Percentiles rank a stretch among this genome's conserved stretches.
These are phyloP conservation scores for Linnemannia hyalina DNA, from an alignment of 192 early-diverging fungal species.

Conservation along the genomic window DNA sequence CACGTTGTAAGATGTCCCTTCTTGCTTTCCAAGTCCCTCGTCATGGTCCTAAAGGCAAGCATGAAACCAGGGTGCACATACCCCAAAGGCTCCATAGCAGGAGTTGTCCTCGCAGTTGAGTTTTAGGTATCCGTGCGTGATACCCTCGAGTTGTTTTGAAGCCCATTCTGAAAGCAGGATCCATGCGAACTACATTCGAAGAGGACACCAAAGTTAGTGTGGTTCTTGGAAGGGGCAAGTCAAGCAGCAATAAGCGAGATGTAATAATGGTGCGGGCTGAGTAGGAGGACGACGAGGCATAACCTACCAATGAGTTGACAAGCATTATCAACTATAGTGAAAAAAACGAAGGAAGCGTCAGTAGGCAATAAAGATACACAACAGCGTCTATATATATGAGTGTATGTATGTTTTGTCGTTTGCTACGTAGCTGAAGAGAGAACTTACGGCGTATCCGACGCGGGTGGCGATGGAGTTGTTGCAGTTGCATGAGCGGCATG, in stretches of 20 bases:
- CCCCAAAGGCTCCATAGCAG: slow-evolving; percentile 91
- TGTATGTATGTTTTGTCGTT: not conserved
- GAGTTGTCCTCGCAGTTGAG: slow-evolving; percentile 83
- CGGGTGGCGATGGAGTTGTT: slow-evolving; percentile 73
- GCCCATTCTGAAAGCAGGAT: slow-evolving; percentile 82
- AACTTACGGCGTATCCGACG: slow-evolving; percentile 65
- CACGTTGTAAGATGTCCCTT: not conserved
- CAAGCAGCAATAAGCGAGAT: not conserved
- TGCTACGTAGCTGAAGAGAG: not conserved
- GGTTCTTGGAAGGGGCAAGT: not conserved
- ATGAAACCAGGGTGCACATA: slow-evolving; percentile 26
- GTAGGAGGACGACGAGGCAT: not conserved
- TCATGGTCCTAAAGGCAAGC: not conserved
- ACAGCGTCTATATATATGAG: not conserved
- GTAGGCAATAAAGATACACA: not conserved
- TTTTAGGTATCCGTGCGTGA: slow-evolving; percentile 87
- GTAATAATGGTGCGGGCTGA: not conserved
- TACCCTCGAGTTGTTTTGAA: slow-evolving; percentile 78
- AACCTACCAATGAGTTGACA: not conserved
- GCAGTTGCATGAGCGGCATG: slow-evolving; percentile 70
- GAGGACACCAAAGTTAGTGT: not conserved
- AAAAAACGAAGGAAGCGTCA: not conserved
- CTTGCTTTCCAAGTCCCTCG: not conserved
- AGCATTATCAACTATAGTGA: not conserved
- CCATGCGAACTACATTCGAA: slow-evolving; percentile 1